Conservation (phyloP, 768 basidiomycete species). For the Mycena haematopus region DNA sequence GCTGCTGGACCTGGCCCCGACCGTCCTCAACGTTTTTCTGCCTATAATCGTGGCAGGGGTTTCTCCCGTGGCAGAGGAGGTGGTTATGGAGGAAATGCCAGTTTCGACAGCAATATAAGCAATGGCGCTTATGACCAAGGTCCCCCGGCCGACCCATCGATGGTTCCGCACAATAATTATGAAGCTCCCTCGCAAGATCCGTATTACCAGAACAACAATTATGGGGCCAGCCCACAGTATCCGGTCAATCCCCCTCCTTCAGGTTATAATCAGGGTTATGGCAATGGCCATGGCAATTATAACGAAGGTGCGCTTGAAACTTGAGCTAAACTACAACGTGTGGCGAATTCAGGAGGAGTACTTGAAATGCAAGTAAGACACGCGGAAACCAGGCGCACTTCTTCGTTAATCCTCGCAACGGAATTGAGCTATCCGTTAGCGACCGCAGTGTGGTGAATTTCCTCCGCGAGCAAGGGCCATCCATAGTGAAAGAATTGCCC, state of each 20-base stretch:
- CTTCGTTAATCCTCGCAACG: constrained; percentile 30
- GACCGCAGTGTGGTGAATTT: constrained; percentile 49
- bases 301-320: constrained; percentile 85
- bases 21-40: constrained; percentile 65
- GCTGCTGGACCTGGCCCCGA: constrained; percentile 73
- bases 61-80: constrained; percentile 57
- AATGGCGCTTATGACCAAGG: constrained; percentile 72
- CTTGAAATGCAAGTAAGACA: constrained; percentile 55
- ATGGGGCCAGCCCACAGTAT: constrained; percentile 60
- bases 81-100: constrained; percentile 43
- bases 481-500: constrained; percentile 27
- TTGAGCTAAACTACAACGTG: constrained; percentile 61
- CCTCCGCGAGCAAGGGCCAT: constrained; percentile 37
- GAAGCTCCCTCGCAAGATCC: constrained; percentile 63
- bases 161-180: constrained; percentile 75
- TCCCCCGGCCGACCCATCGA: constrained; percentile 59
- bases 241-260: constrained; percentile 49
- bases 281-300: constrained; percentile 58
- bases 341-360: constrained; percentile 38
- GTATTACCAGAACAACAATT: constrained; percentile 75
- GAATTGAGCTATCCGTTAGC: constrained; percentile 38
- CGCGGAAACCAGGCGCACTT: constrained; percentile 49
- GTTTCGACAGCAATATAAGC: constrained; percentile 58
- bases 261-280: constrained; percentile 64
- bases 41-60: constrained; percentile 52